phyloP scores from a whole-genome alignment of 306 rosid species.

The Vicia villosa region DNA sequence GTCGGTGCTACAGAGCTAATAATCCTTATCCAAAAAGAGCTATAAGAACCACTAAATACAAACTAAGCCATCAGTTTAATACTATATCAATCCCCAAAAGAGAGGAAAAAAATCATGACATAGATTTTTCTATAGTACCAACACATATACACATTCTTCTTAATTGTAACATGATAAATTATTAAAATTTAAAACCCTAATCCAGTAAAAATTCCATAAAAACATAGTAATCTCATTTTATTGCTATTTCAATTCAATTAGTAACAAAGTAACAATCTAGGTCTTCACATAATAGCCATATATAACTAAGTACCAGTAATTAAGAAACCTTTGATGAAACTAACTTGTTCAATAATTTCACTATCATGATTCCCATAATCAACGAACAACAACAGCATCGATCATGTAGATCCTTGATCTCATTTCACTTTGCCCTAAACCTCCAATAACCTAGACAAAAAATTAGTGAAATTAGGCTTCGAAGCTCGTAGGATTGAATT shows the following conservation, averaged over 20 bases:
- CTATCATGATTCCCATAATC: conserved; percentile 52
- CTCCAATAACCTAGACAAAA: conserved; percentile 28
- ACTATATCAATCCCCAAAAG: not conserved
- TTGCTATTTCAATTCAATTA: not conserved
- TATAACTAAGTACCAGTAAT: not conserved
- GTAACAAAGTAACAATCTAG: not conserved
- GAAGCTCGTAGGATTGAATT: not conserved
- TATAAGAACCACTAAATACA: not conserved
- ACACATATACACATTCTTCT: not conserved
- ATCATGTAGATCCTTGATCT: conserved; percentile 55
- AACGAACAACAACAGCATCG: conserved; percentile 53
- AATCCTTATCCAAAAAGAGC: not conserved
- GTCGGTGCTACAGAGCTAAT: not conserved
- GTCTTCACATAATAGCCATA: not conserved
- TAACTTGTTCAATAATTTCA: conserved; percentile 60
- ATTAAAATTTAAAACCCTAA: conserved; percentile 21
- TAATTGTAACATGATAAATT: not conserved
- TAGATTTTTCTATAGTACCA: not conserved
- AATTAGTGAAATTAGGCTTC: not conserved
- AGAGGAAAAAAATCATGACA: not conserved
- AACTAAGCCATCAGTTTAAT: not conserved
- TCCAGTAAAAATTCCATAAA: not conserved
- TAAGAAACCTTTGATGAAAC: conserved; percentile 41
- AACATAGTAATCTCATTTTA: not conserved
- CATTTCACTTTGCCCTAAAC: conserved; percentile 29